Base-by-base conservation (phyloP, 129 eudicot species). In the Arctium minus region DNA sequence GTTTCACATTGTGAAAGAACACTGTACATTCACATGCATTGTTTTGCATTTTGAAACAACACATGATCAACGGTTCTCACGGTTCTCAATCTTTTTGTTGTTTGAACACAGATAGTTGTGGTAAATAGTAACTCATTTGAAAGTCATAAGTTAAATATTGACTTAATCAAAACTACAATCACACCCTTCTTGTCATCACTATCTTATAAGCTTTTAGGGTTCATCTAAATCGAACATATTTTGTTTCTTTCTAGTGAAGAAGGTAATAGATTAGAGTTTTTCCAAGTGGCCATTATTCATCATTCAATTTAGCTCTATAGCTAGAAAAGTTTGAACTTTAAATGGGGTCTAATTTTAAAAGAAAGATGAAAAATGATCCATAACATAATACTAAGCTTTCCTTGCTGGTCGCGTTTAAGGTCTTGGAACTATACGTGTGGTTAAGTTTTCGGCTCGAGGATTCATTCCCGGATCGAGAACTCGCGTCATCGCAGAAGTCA, bases 341-440 rank as follows among this genome's bases (percentile, higher is more conserved):
- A 13, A 53, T 53, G 22, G 22, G 64, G 64, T 13, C 64, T 0
- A 6, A 53, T 53, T 53, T 53, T 22, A 53, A 53, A 53, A 53
- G 6, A 53, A 56, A 2, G 27, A 27, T 56, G 65, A 3, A 56
- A 17, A 56, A 56, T 17, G 6, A 56, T 56, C 27, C 27, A 15
- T 56, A 56, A 56, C 65, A 15, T 56, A 56, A 56, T 17, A 15
- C 65, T 56, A 64, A 64, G 15, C 11, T 64, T n/a, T 17, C 69
- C 30, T n/a, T 64, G 30, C 44, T 4, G 8, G n/a, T 80, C n/a
- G 29, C 73, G 68, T 84, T 85, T 84, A 79, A 96, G 99, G 99
- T 96, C 80, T 86, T 96, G 90, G 99, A 96, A 80, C 89, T 93
- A 70, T 96, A 96, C 70, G 99, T 92, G 72, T 96, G 99, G 99